phyloP scores from a whole-genome alignment of 345 rosid species.

The Trapa incisa region DNA sequence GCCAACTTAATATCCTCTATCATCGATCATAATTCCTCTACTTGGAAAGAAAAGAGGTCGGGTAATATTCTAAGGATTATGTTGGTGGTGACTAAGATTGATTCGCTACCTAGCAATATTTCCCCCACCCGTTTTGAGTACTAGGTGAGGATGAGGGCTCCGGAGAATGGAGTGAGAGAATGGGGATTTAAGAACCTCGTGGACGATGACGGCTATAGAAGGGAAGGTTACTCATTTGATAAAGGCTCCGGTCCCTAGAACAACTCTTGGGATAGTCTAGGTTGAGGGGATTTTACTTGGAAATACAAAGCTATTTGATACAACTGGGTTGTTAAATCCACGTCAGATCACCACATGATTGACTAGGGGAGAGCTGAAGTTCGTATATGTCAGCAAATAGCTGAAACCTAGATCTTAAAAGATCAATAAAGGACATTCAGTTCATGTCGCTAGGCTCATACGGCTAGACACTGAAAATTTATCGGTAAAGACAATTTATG shows the following conservation, averaged over 20 bases:
- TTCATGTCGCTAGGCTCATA: slow-evolving; percentile 39
- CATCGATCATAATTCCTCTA: slow-evolving; percentile 48
- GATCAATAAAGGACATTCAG: slow-evolving; percentile 63
- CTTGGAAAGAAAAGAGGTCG: slow-evolving; percentile 80
- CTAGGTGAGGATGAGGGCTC: slow-evolving; percentile 78
- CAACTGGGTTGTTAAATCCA: slow-evolving; percentile 78
- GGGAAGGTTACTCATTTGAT: slow-evolving; percentile 53
- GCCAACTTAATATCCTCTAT: slow-evolving; percentile 60
- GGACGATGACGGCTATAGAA: slow-evolving; percentile 54
- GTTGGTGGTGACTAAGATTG: slow-evolving; percentile 77
- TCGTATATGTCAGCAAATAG: slow-evolving; percentile 63
- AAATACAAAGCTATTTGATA: slow-evolving; percentile 72
- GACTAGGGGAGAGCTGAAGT: slow-evolving; percentile 82
- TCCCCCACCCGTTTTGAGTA: slow-evolving; percentile 67
- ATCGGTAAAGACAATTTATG: slow-evolving; percentile 27
- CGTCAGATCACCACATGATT: slow-evolving; percentile 74
- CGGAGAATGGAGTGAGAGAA: slow-evolving; percentile 62
- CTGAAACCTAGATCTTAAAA: slow-evolving; percentile 86
- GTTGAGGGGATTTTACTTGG: slow-evolving; percentile 74
- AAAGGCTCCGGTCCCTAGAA: slow-evolving; percentile 89
- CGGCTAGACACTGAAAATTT: slow-evolving; percentile 37
- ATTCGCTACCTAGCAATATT: slow-evolving; percentile 58
- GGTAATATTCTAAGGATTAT: slow-evolving; percentile 72
- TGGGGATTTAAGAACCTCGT: slow-evolving; percentile 78
- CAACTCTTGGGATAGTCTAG: slow-evolving; percentile 70